phyloP scores from a whole-genome alignment of 1,139 yeast genomes.

The Candida buenavistaensis region DNA sequence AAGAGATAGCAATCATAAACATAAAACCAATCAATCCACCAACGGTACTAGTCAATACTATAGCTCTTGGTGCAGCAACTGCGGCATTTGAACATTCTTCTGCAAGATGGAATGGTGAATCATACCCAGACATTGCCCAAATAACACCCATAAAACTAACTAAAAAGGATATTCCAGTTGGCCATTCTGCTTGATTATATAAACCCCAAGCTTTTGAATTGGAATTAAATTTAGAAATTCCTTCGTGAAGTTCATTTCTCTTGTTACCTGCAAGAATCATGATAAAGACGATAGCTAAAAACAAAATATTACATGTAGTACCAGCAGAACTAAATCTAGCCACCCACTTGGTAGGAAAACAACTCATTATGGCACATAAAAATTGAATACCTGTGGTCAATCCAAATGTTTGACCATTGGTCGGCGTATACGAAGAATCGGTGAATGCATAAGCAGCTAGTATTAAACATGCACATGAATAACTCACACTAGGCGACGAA shows the following conservation, averaged over 20 bases:
- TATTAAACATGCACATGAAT: constrained; percentile 60
- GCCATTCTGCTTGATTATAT: constrained; percentile 65
- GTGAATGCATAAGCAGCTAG: constrained; percentile 50
- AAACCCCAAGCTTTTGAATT: constrained; percentile 57
- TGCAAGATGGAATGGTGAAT: constrained; percentile 70
- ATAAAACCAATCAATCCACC: constrained; percentile 67
- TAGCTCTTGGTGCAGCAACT: constrained; percentile 66
- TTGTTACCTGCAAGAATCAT: constrained; percentile 58
- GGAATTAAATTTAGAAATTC: constrained; percentile 48
- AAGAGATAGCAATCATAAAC: constrained; percentile 65
- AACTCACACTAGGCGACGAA: constrained; percentile 62
- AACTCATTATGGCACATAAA: constrained; percentile 49
- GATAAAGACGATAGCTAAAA: constrained; percentile 55
- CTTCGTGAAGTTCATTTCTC: constrained; percentile 30
- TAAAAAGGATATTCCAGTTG: constrained; percentile 61
- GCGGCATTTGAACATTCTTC: constrained; percentile 71
- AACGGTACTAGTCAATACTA: constrained; percentile 58
- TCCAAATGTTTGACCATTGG: constrained; percentile 51
- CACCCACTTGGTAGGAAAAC: constrained; percentile 55
- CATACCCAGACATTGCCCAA: constrained; percentile 80
- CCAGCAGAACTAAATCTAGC: constrained; percentile 58
- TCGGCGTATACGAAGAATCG: constrained; percentile 35
- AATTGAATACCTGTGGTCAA: constrained; percentile 54
- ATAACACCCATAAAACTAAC: constrained; percentile 65
- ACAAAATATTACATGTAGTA: constrained; percentile 50